Evolutionary conservation across 2,329 filamentous ascomycete species (phyloP), one percentile per base, ranked within the genome.

Genomic region (Monilinia laxa): DNA sequence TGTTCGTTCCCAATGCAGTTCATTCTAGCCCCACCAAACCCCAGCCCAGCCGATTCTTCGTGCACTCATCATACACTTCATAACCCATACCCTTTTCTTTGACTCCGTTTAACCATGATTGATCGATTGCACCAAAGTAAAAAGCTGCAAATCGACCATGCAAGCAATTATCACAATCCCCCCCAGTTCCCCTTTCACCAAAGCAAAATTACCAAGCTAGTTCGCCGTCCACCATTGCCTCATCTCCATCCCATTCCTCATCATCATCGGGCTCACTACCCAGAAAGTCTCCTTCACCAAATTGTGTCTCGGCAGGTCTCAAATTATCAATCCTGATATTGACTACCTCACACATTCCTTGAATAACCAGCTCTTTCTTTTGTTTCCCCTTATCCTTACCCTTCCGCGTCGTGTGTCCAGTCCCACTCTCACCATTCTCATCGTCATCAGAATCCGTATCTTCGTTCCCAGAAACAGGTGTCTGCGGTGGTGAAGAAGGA

Each of bases 251-350:
- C 67, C 84, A 65, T 56, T 84, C 82, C 47, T 81, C 78, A 59
- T 85, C 84, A 5, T 84, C 85, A 60, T 87, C 82, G 85, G 75
- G 76, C 70, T 85, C 83, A 9, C 77, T 78, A 68, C 85, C 84
- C 18, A 91, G 77, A 72, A 94, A 93, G 75, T 94, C 90, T 1
- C 84, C 85, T 81, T 92, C 91, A 28, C 83, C 83, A 70, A 84
- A 91, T 68, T 89, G 87, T 31, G 84, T 79, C 78, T 92, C 90
- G 2, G 83, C 82, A 6, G 88, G 87, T 68, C 91, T 88, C 74
- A 91, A 85, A 75, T 93, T 93, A 77, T 93, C 91, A 71, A 93
- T 88, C 55, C 86, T 80, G 54, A 93, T 83, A 68, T 90, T 85
- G 23, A 93, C 90, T 7, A 87, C 81, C 52, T 87, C 83, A 73